phyloP scores from a whole-genome alignment of 2,329 filamentous ascomycete genomes.

The Parafenestella ontariensis region DNA sequence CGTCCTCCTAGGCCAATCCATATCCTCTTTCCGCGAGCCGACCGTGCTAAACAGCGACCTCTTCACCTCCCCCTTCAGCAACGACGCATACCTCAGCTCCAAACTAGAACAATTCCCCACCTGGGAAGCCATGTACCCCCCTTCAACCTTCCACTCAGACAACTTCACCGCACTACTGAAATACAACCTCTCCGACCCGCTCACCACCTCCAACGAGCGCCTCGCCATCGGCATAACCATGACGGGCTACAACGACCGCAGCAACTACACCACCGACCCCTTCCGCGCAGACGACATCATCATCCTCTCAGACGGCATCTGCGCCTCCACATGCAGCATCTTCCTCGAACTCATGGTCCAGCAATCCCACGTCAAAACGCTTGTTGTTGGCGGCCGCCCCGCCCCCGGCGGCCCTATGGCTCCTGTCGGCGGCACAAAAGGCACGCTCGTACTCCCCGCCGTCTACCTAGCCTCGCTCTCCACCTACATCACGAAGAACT shows the following conservation, averaged over 20 bases:
- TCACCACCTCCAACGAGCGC: constrained; percentile 38
- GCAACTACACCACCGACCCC: constrained; percentile 39
- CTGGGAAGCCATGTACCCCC: constrained; percentile 50
- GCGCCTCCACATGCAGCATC: constrained; percentile 55
- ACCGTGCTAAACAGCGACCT: constrained; percentile 26
- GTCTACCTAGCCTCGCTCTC: constrained; percentile 33
- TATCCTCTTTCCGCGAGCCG: constrained; percentile 26
- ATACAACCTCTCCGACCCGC: constrained; percentile 49
- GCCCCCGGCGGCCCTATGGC: constrained; percentile 52
- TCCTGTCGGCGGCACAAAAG: constrained; percentile 55
- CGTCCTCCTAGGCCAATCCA: constrained; percentile 33
- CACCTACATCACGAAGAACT: constrained; percentile 23
- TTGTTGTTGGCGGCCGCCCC: constrained; percentile 54
- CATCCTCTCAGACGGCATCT: constrained; percentile 54
- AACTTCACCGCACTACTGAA: constrained; percentile 48
- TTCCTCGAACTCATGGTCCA: constrained; percentile 57
- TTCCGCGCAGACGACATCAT: constrained; percentile 51
- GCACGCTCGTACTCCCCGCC: constrained; percentile 44
- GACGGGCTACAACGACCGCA: constrained; percentile 37
- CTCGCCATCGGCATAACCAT: constrained; percentile 37
- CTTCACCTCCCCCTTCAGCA: constrained; percentile 46
- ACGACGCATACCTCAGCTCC: constrained; percentile 35
- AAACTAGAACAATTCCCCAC: constrained; percentile 37
- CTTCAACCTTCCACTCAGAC: constrained; percentile 40
- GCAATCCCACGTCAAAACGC: constrained; percentile 51